These are phyloP conservation scores for Coccomyxa sp. DNA, from an alignment of 139 green algal genomes.

Conservation along the genomic window DNA sequence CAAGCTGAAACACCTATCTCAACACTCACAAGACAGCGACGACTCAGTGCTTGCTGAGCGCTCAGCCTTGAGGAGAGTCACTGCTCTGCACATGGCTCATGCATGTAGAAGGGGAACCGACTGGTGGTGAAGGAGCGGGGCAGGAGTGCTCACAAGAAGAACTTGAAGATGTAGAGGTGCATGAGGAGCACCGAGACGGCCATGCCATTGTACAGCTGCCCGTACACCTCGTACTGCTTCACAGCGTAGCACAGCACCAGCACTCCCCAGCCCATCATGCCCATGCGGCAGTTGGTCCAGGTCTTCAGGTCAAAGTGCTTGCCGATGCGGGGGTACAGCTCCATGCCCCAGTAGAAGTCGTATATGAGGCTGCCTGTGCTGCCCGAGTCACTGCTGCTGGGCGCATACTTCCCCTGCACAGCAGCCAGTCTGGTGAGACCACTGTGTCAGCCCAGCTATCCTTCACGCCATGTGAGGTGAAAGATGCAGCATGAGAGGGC, in stretches of 20 bases:
- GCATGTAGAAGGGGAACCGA: too few species aligned
- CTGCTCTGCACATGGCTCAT: too few species aligned
- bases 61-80: too few species aligned
- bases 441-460: too few species aligned
- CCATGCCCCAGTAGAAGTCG: constrained; percentile 78
- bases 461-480: neutral
- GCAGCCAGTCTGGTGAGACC: neutral
- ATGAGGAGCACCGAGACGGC: constrained; percentile 51
- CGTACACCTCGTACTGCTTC: constrained; percentile 54
- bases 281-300: constrained; percentile 82
- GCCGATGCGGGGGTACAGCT: constrained; percentile 74
- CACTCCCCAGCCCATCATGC: constrained; percentile 72
- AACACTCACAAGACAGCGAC: too few species aligned
- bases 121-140: too few species aligned
- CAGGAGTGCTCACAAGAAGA: constrained; percentile 44
- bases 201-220: constrained; percentile 54
- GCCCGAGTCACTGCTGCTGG: constrained; percentile 46
- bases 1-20: too few species aligned
- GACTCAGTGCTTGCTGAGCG: too few species aligned
- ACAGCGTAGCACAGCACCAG: constrained; percentile 49
- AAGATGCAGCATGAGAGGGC: neutral
- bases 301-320: constrained; percentile 71
- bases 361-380: constrained; percentile 60
- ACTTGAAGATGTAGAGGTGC: constrained; percentile 65
- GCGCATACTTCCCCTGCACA: constrained; percentile 37